Base-by-base conservation (phyloP, 441 rosid species). In the Croton laevigatus region DNA sequence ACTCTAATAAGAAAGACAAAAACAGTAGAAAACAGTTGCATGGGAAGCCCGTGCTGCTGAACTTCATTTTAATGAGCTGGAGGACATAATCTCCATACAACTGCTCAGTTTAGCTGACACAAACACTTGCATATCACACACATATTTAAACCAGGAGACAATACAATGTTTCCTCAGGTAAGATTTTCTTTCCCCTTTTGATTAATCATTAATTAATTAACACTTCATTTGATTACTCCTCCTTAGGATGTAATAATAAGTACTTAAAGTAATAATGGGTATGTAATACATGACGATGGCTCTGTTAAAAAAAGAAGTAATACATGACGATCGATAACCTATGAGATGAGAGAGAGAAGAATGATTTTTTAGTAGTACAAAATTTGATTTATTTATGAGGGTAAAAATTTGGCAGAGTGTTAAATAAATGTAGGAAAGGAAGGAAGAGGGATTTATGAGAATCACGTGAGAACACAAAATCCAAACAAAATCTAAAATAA, bases 381-480 rank as follows among this genome's bases (percentile, higher is more conserved):
- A 58, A 6, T 45, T 66, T 34, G 2, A 53, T 36, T 52, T 8
- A 53, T 37, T 53, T 66, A 10, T 59, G 68, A 66, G 59, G 64
- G 13, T 46, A 32, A 19, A 16, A 68, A 52, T 59, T 27, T 27
- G 32, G 32, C 32, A 27, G 68, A 5, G 59, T 6, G 27, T 19
- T 48, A 44, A 55, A 49, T 44, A 64, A 74, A 80, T 71, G 72
- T 6, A 60, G 51, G 0, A 40, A 74, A 80, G 69, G 72, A 3
- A 60, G 51, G 0, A 40, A 55, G 60, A 2, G 49, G 60, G 44
- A 70, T 53, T 70, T 70, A 62, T 45, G 59, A 64, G 74, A 62
- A 36, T 78, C 78, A 76, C 80, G 82, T 81, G 82, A 78, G 77
- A 53, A 55, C 71, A 72, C 73, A 81, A 81, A 71, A 73, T 69